These are phyloP conservation scores for Bremia lactucae DNA, from an alignment of 352 stramenopile genomes.

Conservation along the genomic window DNA sequence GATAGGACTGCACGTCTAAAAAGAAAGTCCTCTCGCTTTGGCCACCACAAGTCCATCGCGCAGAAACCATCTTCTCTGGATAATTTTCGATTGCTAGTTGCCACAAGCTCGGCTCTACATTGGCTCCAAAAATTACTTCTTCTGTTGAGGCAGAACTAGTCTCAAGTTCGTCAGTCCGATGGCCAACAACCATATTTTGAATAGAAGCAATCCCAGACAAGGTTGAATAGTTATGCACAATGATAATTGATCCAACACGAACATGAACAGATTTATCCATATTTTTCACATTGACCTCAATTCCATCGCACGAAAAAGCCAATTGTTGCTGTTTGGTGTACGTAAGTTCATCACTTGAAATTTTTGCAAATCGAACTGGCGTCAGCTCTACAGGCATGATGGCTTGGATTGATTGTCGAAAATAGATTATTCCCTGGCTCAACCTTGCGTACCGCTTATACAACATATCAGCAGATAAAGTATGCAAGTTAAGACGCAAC, in stretches of 20 bases:
- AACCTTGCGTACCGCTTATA: slow-evolving; percentile 6
- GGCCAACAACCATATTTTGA: slow-evolving; percentile 53
- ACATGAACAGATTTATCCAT: slow-evolving; percentile 35
- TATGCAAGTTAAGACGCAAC: slow-evolving; percentile 21
- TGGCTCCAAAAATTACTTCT: slow-evolving; percentile 58
- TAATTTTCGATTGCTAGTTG: slow-evolving; percentile 62
- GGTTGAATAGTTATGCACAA: slow-evolving; percentile 18
- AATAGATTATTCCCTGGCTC: slow-evolving; percentile 3
- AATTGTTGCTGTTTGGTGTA: slow-evolving; percentile 15
- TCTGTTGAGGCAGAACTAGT: slow-evolving; percentile 18
- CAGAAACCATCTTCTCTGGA: slow-evolving; percentile 52
- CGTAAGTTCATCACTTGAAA: background rate
- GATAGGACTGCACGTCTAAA: slow-evolving; percentile 59
- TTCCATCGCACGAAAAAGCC: slow-evolving; percentile 33
- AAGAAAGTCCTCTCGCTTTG: slow-evolving; percentile 34
- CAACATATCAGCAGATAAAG: slow-evolving; percentile 17
- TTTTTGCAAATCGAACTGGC: background rate
- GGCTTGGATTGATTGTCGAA: slow-evolving; percentile 6
- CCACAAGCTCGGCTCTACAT: slow-evolving; percentile 58
- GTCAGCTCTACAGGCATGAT: slow-evolving; percentile 2
- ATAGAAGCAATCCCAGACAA: slow-evolving; percentile 32
- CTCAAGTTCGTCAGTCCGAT: slow-evolving; percentile 8
- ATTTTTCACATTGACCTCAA: slow-evolving; percentile 35
- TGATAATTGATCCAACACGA: slow-evolving; percentile 34
- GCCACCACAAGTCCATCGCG: slow-evolving; percentile 36